phyloP scores from a whole-genome alignment of 495 filamentous ascomycete genomes.

The Elasticomyces elasticus region DNA sequence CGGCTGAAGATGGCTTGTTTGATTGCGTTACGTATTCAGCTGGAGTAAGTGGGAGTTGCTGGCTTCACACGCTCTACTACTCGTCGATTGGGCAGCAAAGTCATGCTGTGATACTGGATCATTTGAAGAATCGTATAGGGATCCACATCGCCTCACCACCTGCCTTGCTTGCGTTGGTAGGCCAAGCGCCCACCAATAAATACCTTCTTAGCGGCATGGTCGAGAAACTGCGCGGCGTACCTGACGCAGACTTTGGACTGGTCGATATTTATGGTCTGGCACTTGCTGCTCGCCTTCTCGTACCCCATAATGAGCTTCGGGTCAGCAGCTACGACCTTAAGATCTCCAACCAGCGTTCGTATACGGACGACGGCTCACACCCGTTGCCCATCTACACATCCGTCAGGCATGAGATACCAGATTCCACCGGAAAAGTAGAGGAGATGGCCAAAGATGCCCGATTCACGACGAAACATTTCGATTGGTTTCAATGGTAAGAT shows the following conservation, averaged over 20 bases:
- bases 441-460: conserved; percentile 65
- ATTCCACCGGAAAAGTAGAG: conserved; percentile 42
- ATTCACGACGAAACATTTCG: conserved; percentile 40
- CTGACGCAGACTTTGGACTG: conserved; percentile 70
- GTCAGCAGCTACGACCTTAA: conserved; percentile 73
- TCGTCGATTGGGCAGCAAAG: conserved; percentile 63
- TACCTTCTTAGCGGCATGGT: conserved; percentile 78
- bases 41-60: conserved; percentile 90
- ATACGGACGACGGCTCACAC: conserved; percentile 61
- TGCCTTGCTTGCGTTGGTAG: conserved; percentile 62
- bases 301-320: conserved; percentile 73
- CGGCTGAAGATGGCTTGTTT: conserved; percentile 76
- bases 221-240: conserved; percentile 78
- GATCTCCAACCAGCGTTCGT: conserved; percentile 68
- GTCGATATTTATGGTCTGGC: conserved; percentile 88
- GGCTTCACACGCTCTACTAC: conserved; percentile 82
- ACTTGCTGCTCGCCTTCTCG: conserved; percentile 69
- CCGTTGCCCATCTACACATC: conserved; percentile 92
- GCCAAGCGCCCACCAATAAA: conserved; percentile 80
- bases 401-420: conserved; percentile 90
- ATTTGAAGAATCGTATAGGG: conserved; percentile 73
- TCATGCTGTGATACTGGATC: conserved; percentile 60
- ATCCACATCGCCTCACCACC: conserved; percentile 91
- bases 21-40: conserved; percentile 91
- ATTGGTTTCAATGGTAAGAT: conserved; percentile 98